These are phyloP conservation scores for Phytophthora foliorum DNA, from an alignment of 352 stramenopile genomes.

Conservation along the genomic window DNA sequence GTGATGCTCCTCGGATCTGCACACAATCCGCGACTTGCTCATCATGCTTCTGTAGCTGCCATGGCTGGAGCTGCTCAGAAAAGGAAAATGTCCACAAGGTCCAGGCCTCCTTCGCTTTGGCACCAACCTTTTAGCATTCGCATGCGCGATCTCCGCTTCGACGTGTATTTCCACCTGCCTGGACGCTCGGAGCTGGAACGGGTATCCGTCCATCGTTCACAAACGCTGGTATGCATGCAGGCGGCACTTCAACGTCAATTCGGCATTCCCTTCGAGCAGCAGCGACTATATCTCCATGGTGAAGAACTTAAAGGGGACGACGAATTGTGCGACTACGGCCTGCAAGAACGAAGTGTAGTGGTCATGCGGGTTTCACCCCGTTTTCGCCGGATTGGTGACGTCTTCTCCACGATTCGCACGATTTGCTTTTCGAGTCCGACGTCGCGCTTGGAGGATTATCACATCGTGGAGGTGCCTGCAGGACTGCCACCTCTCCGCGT, in stretches of 20 bases:
- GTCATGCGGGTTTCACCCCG: slow-evolving; percentile 54
- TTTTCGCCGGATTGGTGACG: slow-evolving; percentile 71
- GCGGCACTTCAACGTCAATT: slow-evolving; percentile 71
- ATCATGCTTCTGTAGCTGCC: slow-evolving; percentile 17
- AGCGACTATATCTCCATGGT: slow-evolving; percentile 63
- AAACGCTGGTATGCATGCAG: slow-evolving; percentile 64
- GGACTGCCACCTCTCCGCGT: slow-evolving; percentile 61
- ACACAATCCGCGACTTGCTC: slow-evolving; percentile 19
- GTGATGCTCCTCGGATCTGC: slow-evolving; percentile 7
- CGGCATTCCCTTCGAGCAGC: slow-evolving; percentile 65
- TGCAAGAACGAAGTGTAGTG: slow-evolving; percentile 64
- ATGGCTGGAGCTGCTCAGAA: slow-evolving; percentile 20
- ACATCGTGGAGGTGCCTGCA: slow-evolving; percentile 70
- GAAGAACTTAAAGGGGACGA: slow-evolving; percentile 72
- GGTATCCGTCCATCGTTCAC: slow-evolving; percentile 52
- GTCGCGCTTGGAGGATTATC: slow-evolving; percentile 54
- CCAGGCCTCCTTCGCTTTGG: slow-evolving; percentile 8
- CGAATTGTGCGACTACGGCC: slow-evolving; percentile 62
- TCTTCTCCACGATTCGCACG: slow-evolving; percentile 69
- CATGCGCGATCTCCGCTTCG: slow-evolving; percentile 48
- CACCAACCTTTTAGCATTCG: slow-evolving; percentile 32
- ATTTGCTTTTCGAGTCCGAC: slow-evolving; percentile 48
- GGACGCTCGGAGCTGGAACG: slow-evolving; percentile 41
- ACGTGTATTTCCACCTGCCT: slow-evolving; percentile 64
- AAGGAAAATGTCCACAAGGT: slow-evolving; percentile 13